These are phyloP conservation scores for Catunica adiposa DNA, from an alignment of 2,329 filamentous ascomycete genomes.

Conservation along the genomic window DNA sequence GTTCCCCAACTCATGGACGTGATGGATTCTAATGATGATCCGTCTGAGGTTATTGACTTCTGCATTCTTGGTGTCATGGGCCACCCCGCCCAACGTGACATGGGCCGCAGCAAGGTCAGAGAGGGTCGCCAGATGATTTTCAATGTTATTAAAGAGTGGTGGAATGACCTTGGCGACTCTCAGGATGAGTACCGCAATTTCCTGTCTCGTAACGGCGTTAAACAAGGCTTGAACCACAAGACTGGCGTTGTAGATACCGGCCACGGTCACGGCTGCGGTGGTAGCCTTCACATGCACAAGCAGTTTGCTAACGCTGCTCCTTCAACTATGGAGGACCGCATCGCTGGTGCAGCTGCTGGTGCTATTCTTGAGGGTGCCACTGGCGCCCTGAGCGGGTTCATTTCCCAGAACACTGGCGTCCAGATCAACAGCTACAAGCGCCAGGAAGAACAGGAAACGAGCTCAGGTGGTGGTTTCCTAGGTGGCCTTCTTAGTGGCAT, in stretches of 20 bases:
- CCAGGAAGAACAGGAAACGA: conserved; percentile 29
- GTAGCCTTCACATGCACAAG: conserved; percentile 65
- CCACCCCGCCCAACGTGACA: conserved; percentile 62
- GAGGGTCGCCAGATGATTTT: conserved; percentile 69
- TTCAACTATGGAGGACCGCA: conserved; percentile 37
- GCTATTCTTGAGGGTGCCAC: conserved; percentile 42
- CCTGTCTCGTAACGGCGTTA: conserved; percentile 62
- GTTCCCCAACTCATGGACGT: conserved; percentile 78
- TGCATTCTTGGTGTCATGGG: conserved; percentile 75
- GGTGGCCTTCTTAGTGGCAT: conserved; percentile 48
- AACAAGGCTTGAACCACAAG: conserved; percentile 68
- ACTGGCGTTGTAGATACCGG: conserved; percentile 69
- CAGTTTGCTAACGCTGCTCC: conserved; percentile 30
- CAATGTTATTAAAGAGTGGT: conserved; percentile 67
- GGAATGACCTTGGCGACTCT: conserved; percentile 46
- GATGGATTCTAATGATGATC: conserved; percentile 65
- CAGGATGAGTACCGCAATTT: conserved; percentile 54
- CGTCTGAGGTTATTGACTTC: conserved; percentile 52
- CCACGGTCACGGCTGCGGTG: conserved; percentile 66
- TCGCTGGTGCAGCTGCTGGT: conserved; percentile 37
- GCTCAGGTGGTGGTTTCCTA: conserved; percentile 51
- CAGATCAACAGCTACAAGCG: conserved; percentile 23
- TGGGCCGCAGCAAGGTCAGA: conserved; percentile 50
- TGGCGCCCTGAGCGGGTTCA: conserved; percentile 31
- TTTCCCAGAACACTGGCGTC: conserved; percentile 30